Conservation (phyloP, 176 grass and related monocot genomes). For the Juncus effusus region DNA sequence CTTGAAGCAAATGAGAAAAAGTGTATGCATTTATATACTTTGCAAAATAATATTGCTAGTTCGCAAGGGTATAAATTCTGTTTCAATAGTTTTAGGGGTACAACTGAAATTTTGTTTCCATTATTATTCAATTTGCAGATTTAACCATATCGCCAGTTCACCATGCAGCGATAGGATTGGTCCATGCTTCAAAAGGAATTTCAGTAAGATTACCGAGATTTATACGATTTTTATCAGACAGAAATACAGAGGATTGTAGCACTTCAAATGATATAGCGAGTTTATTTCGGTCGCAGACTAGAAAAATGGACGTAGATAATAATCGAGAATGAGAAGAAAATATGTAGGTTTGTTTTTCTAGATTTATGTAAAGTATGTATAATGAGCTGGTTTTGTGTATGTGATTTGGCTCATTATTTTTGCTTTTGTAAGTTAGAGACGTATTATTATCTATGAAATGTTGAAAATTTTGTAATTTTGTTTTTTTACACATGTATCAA, state of each 20-base stretch:
- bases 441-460: too few relatives aligned
- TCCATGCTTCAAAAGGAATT: constrained; percentile 79
- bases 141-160: constrained; percentile 82
- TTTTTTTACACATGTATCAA: too few relatives aligned
- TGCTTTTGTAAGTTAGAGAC: too few relatives aligned
- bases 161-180: constrained; percentile 62
- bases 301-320: constrained; percentile 55
- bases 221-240: constrained; percentile 43
- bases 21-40: too few relatives aligned
- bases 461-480: too few relatives aligned
- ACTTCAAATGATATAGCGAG: constrained; percentile 54
- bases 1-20: too few relatives aligned
- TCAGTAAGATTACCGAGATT: constrained; percentile 84
- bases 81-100: background rate
- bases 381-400: too few relatives aligned
- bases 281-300: constrained; percentile 66
- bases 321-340: constrained; percentile 5
- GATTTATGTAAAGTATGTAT: too few relatives aligned
- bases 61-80: too few relatives aligned
- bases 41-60: too few relatives aligned
- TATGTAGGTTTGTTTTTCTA: too few relatives aligned
- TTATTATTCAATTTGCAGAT: constrained; percentile 34
- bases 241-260: constrained; percentile 66
- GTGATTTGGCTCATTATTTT: too few relatives aligned
- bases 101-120: background rate